A percentile compares a stretch with the other conserved stretches of the same genome.
These are phyloP conservation scores for Fusarium liriodendri DNA, from an alignment of 2,329 filamentous ascomycete genomes.

Conservation along the genomic window DNA sequence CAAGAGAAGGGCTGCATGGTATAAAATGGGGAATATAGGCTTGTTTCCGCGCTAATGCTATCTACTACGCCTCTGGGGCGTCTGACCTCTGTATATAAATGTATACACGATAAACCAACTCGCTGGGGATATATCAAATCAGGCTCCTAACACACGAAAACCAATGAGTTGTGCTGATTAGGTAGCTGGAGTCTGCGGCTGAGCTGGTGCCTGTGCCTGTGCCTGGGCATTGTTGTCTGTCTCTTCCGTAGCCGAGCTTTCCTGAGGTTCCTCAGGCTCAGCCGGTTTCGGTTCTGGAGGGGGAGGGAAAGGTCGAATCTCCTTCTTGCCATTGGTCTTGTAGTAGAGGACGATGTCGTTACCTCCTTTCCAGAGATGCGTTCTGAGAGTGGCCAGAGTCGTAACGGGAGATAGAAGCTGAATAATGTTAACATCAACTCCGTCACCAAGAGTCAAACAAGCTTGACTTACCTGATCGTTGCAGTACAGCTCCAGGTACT, in stretches of 20 bases:
- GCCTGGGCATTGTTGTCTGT: constrained; percentile 23
- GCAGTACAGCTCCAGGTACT: constrained; percentile 95
- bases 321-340: constrained; percentile 88
- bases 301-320: constrained; percentile 56
- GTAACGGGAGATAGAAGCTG: constrained; percentile 81
- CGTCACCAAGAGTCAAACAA: not conserved
- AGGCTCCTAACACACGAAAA: not conserved
- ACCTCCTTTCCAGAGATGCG: constrained; percentile 95
- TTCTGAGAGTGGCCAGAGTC: constrained; percentile 92
- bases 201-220: not conserved
- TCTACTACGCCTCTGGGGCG: constrained; percentile 38
- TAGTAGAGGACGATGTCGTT: constrained; percentile 93
- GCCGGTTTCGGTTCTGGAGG: constrained; percentile 30
- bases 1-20: constrained; percentile 12
- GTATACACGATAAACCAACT: constrained; percentile 37
- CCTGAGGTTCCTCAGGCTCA: constrained; percentile 37
- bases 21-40: constrained; percentile 15
- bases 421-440: constrained; percentile 12
- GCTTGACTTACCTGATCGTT: constrained; percentile 80
- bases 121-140: constrained; percentile 19
- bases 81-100: constrained; percentile 40
- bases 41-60: constrained; percentile 40
- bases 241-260: constrained; percentile 28
- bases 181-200: constrained; percentile 8
- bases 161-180: constrained; percentile 1